These are phyloP conservation scores for Ogataea glucozyma DNA, from an alignment of 805 yeast genomes.

Conservation along the genomic window DNA sequence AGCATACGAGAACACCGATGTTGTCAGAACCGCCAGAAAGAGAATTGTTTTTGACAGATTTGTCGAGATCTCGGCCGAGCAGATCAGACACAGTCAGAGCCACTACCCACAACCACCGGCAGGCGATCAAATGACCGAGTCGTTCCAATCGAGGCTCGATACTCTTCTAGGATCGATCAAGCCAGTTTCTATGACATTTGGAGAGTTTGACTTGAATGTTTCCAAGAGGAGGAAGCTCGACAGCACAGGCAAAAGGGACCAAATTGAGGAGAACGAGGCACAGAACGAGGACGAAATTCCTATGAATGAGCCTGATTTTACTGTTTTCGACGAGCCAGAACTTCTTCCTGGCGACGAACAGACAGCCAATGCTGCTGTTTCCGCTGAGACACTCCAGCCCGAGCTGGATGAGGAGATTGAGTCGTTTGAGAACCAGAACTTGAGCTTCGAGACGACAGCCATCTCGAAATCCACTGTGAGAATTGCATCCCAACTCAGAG, in stretches of 20 bases:
- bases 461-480: conserved; percentile 52
- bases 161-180: conserved; percentile 11
- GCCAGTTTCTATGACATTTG: conserved; percentile 16
- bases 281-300: conserved; percentile 22
- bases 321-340: conserved; percentile 20
- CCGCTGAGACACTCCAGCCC: conserved; percentile 20
- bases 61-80: conserved; percentile 46
- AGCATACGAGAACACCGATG: conserved; percentile 37
- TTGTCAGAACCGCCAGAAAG: conserved; percentile 50
- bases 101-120: conserved; percentile 26
- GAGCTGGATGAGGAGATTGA: conserved; percentile 29
- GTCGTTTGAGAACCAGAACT: conserved; percentile 22
- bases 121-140: conserved; percentile 1
- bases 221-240: conserved; percentile 20
- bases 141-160: conserved; percentile 6
- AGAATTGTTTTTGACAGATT: conserved; percentile 46
- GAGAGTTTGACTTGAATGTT: conserved; percentile 11
- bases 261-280: not conserved
- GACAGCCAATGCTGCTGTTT: conserved; percentile 7
- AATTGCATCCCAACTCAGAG: conserved; percentile 50
- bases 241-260: conserved; percentile 1
- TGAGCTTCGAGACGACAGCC: conserved; percentile 23
- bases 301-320: conserved; percentile 24
- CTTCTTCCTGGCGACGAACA: conserved; percentile 18
- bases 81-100: conserved; percentile 34